A percentile compares a stretch with the other conserved stretches of the same genome.
Conservation (phyloP, 1,284 basidiomycete species). For the Calocybe gambosa region DNA sequence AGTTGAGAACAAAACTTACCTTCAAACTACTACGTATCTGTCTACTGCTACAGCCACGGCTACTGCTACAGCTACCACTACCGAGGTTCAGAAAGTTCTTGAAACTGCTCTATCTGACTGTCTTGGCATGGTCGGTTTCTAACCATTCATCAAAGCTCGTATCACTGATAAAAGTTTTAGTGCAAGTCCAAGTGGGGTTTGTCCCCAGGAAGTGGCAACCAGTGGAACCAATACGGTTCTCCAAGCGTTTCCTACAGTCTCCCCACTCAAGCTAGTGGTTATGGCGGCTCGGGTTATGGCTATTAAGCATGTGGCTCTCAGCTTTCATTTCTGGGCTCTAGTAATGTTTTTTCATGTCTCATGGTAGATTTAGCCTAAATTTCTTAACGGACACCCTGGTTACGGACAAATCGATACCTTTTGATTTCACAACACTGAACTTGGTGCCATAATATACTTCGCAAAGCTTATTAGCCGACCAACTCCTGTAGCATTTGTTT, state of each 20-base stretch:
- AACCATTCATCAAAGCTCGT: slow-evolving; percentile 4
- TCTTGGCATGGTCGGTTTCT: slow-evolving; percentile 35
- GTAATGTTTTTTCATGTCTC: slow-evolving; percentile 16
- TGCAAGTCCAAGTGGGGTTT: slow-evolving; percentile 56
- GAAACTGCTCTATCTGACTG: slow-evolving; percentile 49
- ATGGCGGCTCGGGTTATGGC: slow-evolving; percentile 11
- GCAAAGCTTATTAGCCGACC: slow-evolving; percentile 21
- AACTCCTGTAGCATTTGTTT: slow-evolving; percentile 11
- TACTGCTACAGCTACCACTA: slow-evolving; percentile 47
- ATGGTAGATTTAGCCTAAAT: slow-evolving; percentile 22
- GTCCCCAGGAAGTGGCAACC: slow-evolving; percentile 44
- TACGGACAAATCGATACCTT: slow-evolving; percentile 27
- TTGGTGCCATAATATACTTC: slow-evolving; percentile 33
- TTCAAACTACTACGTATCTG: slow-evolving; percentile 38
- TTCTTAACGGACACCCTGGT: slow-evolving; percentile 19
- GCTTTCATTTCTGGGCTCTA: slow-evolving; percentile 14
- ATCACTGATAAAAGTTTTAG: slow-evolving; percentile 24
- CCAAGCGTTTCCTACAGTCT: slow-evolving; percentile 16
- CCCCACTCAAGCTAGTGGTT: slow-evolving; percentile 12
- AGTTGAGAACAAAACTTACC: slow-evolving; percentile 39
- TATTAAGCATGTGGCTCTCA: slow-evolving; percentile 21
- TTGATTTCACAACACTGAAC: slow-evolving; percentile 24
- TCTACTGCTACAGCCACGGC: slow-evolving; percentile 34
- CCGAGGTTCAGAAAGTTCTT: slow-evolving; percentile 32
- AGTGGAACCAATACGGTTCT: slow-evolving; percentile 29